A percentile compares a stretch with the other conserved stretches of the same genome.
Conservation (phyloP, 345 rosid species). For the Arabis alpina region DNA sequence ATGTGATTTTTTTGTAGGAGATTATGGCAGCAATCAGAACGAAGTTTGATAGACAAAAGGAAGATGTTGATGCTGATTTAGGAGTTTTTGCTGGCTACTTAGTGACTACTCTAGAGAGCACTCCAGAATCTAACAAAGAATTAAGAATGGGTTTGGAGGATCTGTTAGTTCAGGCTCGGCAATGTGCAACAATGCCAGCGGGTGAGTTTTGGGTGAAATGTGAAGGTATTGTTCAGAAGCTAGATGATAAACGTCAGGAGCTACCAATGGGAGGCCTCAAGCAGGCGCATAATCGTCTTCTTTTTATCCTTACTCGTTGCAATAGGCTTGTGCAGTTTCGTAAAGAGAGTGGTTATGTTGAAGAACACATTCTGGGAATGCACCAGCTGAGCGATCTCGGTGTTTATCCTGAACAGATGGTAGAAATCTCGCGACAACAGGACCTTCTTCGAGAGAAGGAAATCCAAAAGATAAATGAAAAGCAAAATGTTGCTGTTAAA, state of each 20-base stretch:
- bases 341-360: constrained; percentile 87
- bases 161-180: constrained; percentile 72
- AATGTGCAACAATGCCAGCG: constrained; percentile 83
- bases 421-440: constrained; percentile 63
- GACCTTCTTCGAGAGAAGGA: constrained; percentile 50
- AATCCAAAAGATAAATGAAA: constrained; percentile 47
- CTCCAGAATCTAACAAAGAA: constrained; percentile 64
- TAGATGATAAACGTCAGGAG: constrained; percentile 94
- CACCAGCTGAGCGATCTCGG: constrained; percentile 94
- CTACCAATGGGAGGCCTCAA: constrained; percentile 85
- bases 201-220: constrained; percentile 86
- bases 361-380: constrained; percentile 73
- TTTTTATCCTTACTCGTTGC: constrained; percentile 93
- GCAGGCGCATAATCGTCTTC: constrained; percentile 91
- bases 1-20: constrained; percentile 55
- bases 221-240: constrained; percentile 83
- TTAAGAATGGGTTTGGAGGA: constrained; percentile 82
- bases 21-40: constrained; percentile 76
- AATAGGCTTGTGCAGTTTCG: constrained; percentile 95
- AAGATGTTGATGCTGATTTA: constrained; percentile 88
- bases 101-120: constrained; percentile 78
- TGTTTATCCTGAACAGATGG: constrained; percentile 79
- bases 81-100: constrained; percentile 89
- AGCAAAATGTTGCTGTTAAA: constrained; percentile 42
- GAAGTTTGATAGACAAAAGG: constrained; percentile 86